Percentiles rank a stretch among this genome's conserved stretches.
These are phyloP conservation scores for Calamus simplicifolius DNA, from an alignment of 176 grass and related monocot species.

Conservation along the genomic window DNA sequence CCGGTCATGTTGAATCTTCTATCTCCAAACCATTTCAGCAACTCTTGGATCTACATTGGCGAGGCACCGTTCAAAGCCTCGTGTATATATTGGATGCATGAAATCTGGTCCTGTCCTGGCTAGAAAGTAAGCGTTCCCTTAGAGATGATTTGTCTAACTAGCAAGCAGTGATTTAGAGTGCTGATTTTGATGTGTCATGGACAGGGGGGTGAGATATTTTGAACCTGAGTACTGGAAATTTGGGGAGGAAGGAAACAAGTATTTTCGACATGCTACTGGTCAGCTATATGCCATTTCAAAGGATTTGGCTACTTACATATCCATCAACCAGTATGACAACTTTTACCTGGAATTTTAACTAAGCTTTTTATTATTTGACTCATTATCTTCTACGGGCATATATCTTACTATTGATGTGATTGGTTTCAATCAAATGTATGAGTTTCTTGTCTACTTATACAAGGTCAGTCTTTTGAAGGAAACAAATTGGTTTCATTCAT, in stretches of 20 bases:
- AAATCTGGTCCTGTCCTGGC: slow-evolving; percentile 14
- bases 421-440: no score
- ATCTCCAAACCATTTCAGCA: slow-evolving; percentile 1
- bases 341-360: not conserved
- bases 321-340: slow-evolving; percentile 3
- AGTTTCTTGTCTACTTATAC: not conserved
- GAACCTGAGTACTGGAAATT: slow-evolving; percentile 15
- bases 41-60: not conserved
- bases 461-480: not conserved
- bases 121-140: not conserved
- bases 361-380: not conserved
- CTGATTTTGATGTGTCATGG: not conserved
- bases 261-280: slow-evolving; percentile 12
- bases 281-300: slow-evolving; percentile 15
- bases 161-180: not conserved
- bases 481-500: not conserved
- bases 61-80: not conserved
- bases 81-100: slow-evolving; percentile 9
- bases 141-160: not conserved
- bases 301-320: slow-evolving; percentile 12
- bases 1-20: not conserved
- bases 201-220: slow-evolving; percentile 3
- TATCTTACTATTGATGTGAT: not conserved
- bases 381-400: not conserved
- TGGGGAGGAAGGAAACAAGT: slow-evolving; percentile 10